Evolutionary conservation across 257 asterid genomes (phyloP), one percentile per base, ranked within the genome.

Genomic region (Perilla frutescens): DNA sequence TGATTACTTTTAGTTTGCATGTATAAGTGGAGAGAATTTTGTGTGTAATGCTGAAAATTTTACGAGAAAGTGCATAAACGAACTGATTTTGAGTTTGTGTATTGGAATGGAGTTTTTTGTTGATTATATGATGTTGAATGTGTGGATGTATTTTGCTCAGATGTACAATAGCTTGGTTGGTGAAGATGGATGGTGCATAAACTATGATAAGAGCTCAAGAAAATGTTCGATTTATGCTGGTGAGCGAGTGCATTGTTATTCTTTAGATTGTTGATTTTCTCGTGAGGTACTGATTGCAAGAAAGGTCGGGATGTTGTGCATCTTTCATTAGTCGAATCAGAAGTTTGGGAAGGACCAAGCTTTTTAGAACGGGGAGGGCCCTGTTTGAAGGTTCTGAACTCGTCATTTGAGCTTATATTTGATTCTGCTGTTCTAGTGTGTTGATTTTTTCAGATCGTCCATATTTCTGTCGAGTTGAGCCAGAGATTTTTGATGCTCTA

Each of bases 161-260:
- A 69, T 83, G 40, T 93, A 79, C 72, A 84, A 84, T 61, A 88
- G 94, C 87, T 61, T 93, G 91, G 87, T 91, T 73, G 97, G 96
- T n/a, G 37, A 82, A 32, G 98, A 93, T 83, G 98, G 98, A 62
- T 91, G 97, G 97, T 93, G 98, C 84, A 73, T 87, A 75, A 92
- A 93, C 84, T 91, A 80, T 15, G 96, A 93, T 12, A 93, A 93
- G 79, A 78, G 82, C 79, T 80, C 91, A 44, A 91, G 96, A 84
- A 88, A 78, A 59, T 91, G 97, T 70, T 84, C 96, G 47, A 91
- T 88, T 64, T 93, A 93, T 80, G 88, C 89, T 4, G 96, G 98
- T 93, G 77, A 69, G 62, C 67, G 49, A 69, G 62, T 70, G 49
- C 62, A 62, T 58, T 13, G 4, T 29, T 20, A 0, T 43, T 1